Evolutionary conservation across 306 rosid genomes (phyloP).

Genomic region (Prosopis cineraria): DNA sequence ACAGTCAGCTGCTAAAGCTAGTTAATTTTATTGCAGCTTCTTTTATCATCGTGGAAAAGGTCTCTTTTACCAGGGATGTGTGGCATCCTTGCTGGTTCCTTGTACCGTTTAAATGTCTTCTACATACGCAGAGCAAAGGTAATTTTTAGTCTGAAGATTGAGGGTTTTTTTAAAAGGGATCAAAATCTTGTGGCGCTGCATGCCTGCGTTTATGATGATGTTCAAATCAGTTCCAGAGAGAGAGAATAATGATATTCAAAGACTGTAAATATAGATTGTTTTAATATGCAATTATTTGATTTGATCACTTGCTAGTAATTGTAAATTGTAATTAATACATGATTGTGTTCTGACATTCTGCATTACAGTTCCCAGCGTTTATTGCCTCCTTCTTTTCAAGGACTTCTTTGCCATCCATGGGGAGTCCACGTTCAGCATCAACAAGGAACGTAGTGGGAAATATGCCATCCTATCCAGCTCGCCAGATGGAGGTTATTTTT

Average conservation of each 20-base stretch:
- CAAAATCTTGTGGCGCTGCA: not conserved
- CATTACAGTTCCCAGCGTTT: conserved; percentile 74
- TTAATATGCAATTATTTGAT: conserved; percentile 31
- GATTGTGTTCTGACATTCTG: conserved; percentile 34
- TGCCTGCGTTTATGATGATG: not conserved
- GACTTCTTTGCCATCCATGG: conserved; percentile 69
- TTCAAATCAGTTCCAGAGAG: not conserved
- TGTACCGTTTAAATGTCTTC: conserved; percentile 82
- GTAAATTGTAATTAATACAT: conserved; percentile 27
- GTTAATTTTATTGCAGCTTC: conserved; percentile 64
- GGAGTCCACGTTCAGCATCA: conserved; percentile 66
- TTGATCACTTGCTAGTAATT: conserved; percentile 32
- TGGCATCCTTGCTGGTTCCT: conserved; percentile 90
- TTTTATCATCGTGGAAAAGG: conserved; percentile 91
- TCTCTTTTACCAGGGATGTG: conserved; percentile 91
- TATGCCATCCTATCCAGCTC: conserved; percentile 60
- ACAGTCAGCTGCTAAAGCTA: conserved; percentile 33
- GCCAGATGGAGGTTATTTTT: conserved; percentile 81
- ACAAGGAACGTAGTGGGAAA: conserved; percentile 58
- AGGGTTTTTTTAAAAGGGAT: not conserved
- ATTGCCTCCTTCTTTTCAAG: conserved; percentile 71
- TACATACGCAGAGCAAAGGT: conserved; percentile 94
- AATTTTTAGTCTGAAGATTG: conserved; percentile 25
- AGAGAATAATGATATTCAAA: conserved; percentile 2
- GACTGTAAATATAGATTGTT: conserved; percentile 4